Conservation (phyloP, 306 rosid genomes). For the cucumber (Cucumis sativus) region DNA sequence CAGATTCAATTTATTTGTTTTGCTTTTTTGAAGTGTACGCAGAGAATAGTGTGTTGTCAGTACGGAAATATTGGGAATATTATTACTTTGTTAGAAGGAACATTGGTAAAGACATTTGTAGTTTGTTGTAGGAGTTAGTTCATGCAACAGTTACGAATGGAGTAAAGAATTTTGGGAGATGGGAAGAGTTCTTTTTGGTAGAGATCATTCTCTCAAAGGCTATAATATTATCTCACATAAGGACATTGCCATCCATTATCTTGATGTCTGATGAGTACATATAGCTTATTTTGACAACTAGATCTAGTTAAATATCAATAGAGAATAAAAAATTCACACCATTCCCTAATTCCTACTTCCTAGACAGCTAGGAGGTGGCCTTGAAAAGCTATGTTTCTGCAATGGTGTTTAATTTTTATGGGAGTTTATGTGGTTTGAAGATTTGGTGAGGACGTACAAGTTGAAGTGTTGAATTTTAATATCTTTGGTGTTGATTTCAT, state of each 20-base stretch:
- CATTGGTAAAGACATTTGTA: neutral
- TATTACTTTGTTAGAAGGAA: neutral
- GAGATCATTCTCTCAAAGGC: neutral
- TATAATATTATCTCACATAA: neutral
- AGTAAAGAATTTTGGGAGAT: neutral
- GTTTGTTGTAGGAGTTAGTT: neutral
- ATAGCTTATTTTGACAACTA: neutral
- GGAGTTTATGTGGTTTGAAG: neutral
- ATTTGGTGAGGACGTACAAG: neutral
- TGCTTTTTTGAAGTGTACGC: neutral
- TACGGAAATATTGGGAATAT: neutral
- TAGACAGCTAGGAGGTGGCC: neutral
- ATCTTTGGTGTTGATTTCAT: neutral
- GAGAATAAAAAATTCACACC: neutral
- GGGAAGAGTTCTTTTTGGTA: neutral
- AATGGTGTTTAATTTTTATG: neutral
- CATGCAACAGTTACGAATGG: neutral
- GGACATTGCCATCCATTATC: neutral
- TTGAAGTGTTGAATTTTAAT: neutral
- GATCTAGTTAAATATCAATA: neutral
- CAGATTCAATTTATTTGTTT: neutral
- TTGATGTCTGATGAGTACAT: neutral
- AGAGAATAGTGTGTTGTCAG: neutral
- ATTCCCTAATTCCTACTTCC: neutral
- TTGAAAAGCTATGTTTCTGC: neutral